These are phyloP conservation scores for Picochlorum sp. DNA, from an alignment of 139 green algal genomes.

Conservation along the genomic window DNA sequence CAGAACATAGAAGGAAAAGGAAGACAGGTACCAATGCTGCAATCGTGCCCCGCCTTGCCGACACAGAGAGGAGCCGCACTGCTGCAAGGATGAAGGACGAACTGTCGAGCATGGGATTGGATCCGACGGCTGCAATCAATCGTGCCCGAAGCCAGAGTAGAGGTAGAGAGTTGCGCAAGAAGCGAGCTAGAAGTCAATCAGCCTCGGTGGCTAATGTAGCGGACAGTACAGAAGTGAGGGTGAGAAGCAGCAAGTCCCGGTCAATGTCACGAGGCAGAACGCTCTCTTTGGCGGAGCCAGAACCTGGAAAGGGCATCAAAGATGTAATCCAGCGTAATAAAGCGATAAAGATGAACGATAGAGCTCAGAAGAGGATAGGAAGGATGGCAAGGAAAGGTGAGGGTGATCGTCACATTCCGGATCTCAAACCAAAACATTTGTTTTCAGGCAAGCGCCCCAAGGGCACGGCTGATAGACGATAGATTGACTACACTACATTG, in stretches of 20 bases:
- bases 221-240: slow-evolving; percentile 53
- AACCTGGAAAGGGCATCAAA: slow-evolving; percentile 57
- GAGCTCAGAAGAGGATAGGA: slow-evolving; percentile 58
- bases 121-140: slow-evolving; percentile 70
- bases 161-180: slow-evolving; percentile 36
- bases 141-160: slow-evolving; percentile 45
- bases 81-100: slow-evolving; percentile 32
- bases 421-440: slow-evolving; percentile 96
- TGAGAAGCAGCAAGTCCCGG: slow-evolving; percentile 73
- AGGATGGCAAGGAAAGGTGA: slow-evolving; percentile 52
- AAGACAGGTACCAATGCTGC: slow-evolving; percentile 51
- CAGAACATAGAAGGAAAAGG: slow-evolving; percentile 70
- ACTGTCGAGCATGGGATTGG: slow-evolving; percentile 77
- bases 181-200: slow-evolving; percentile 46
- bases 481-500: neutral
- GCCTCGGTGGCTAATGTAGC: slow-evolving; percentile 36
- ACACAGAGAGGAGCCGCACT: slow-evolving; percentile 35
- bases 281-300: slow-evolving; percentile 46
- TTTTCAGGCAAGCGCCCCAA: slow-evolving; percentile 79
- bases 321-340: slow-evolving; percentile 73
- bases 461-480: slow-evolving; percentile 74
- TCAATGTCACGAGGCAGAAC: slow-evolving; percentile 73
- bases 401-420: slow-evolving; percentile 52
- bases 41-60: slow-evolving; percentile 62
- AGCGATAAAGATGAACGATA: slow-evolving; percentile 80